Evolutionary conservation across 179 eudicot genomes (phyloP), one percentile per base, ranked within the genome.

Genomic region (Spergularia azorica): DNA sequence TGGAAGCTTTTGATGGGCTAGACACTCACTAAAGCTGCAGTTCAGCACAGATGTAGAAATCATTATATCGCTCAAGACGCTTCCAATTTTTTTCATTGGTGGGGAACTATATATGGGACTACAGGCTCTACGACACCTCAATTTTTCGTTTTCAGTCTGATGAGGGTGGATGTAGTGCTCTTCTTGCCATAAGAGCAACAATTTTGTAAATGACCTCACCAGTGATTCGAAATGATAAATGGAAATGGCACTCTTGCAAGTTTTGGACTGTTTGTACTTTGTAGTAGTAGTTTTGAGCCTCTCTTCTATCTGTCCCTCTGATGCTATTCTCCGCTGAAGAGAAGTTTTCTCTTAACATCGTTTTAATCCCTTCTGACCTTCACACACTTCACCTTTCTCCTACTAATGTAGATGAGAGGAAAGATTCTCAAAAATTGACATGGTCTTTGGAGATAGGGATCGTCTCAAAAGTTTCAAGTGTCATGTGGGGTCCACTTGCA

Each of bases 1-100:
- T 92, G 94, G 96, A 95, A 91, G 82, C 97, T 86, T 77, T 81
- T 79, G 60, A 91, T 83, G 81, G 82, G 76, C 32, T 79, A 79
- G 76, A 68, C 5, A 43, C n/a, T 52, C 61, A 26, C 56, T 46
- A 4, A 43, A n/a, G 26, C 38, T 18, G 20, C 0, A 7, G 13
- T 60, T 48, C 14, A 60, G 52, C 1, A 43, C 3, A 55, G 38
- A 54, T 50, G 32, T 21, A n/a, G 26, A 64, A 21, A 20, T 57
- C 52, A 38, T 39, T 39, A 43, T 62, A 36, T n/a, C 21, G 67
- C 26, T 43, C 67, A 67, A 26, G n/a, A 21, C 51, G 54, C 60
- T 61, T 68, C 18, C 60, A 6, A 51, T 10, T 68, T 68, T 9
- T 68, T 68, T 48, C 57, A 9, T 11, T 21, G 14, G 52, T 68